Conservation (phyloP, 176 grass and related monocot species). For the Echinochloa phyllopogon region DNA sequence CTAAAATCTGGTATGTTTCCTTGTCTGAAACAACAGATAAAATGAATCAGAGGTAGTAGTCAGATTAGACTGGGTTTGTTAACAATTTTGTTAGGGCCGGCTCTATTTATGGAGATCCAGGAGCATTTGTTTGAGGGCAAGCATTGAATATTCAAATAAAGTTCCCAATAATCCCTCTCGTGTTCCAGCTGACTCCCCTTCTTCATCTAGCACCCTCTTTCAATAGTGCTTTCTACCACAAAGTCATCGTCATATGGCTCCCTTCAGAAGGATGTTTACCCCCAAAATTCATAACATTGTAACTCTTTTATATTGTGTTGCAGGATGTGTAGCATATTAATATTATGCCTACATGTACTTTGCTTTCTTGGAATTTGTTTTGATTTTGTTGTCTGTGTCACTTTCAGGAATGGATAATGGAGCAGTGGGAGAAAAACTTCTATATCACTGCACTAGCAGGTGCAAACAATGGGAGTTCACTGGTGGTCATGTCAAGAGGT, state of each 20-base stretch:
- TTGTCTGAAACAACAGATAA: no score
- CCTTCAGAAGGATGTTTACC: neutral
- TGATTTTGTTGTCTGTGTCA: neutral
- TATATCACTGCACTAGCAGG: conserved; percentile 83
- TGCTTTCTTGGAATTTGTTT: conserved; percentile 24
- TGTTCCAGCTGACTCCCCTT: neutral
- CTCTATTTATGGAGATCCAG: neutral
- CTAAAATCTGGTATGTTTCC: no score
- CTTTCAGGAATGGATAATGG: conserved; percentile 95
- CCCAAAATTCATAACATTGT: neutral
- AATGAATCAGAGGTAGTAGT: no score
- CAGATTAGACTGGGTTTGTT: neutral
- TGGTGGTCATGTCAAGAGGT: conserved; percentile 98
- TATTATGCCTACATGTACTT: conserved; percentile 13
- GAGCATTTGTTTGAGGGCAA: neutral
- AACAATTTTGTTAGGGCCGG: neutral
- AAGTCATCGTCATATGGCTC: neutral
- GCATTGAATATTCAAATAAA: conserved; percentile 1
- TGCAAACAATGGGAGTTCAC: conserved; percentile 79
- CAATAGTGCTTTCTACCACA: neutral
- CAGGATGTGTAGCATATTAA: neutral
- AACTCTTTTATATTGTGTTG: neutral
- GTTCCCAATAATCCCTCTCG: neutral
- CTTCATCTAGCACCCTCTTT: neutral
- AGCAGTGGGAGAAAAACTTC: conserved; percentile 96